Base-by-base conservation (phyloP, 2,329 filamentous ascomycete genomes). In the Claviceps spartinae region DNA sequence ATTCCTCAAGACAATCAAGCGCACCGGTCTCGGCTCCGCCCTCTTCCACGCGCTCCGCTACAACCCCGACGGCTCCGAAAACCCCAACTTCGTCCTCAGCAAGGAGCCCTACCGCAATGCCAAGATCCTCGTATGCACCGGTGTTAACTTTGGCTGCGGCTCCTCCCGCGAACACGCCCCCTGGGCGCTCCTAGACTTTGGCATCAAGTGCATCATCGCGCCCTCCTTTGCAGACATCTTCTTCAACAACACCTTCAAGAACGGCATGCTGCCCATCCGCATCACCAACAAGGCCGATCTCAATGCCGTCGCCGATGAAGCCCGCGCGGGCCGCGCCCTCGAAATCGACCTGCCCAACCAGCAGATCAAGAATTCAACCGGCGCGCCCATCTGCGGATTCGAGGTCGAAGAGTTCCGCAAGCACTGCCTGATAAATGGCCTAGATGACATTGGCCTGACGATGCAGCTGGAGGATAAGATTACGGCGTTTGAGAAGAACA, bases 171-270 rank as follows among this genome's bases (percentile, higher is more conserved):
- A 97, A 71, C 93, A 97, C 72, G 93, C 93, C 2, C 93, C 93
- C 1, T 97, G 93, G 93, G 91, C 93, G 5, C 79, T 97, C 24
- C 82, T 95, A 53, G 93, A 97, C 71, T 97, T 97, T 61, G 93
- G 93, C 59, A 95, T 98, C 72, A 88, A 85, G 65, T 91, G 85
- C 67, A 78, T 97, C 62, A 95, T 97, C 60, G 93, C 91, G 1
- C 88, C 88, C 1, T 90, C 86, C 1, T 81, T 78, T 56, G 73
- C 69, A 54, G 69, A 71, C 54, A 98, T 98, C 69, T 96, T 96
- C 81, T 94, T 91, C 81, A 96, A 95, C 81, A 98, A 98, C 76
- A 93, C 86, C n/a, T 97, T 96, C 80, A 97, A 98, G 79, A 98
- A 98, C 74, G 91, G 91, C 73, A 97, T 97, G 93, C 75, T 97